phyloP scores from a whole-genome alignment of 129 eudicot genomes.

The Artemisia tridentata region DNA sequence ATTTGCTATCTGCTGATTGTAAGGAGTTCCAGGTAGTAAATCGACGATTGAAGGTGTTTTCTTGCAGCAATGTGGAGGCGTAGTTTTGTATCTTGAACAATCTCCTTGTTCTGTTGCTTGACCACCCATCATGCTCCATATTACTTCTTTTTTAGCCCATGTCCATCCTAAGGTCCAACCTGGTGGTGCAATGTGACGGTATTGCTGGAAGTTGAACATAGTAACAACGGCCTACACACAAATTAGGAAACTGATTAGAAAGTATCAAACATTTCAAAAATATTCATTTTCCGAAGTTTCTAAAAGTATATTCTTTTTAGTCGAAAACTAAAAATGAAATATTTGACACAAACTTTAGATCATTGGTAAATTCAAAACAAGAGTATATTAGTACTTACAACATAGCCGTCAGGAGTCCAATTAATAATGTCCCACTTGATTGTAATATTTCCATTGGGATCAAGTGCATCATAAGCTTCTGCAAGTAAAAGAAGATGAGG shows the following conservation, averaged over 20 bases:
- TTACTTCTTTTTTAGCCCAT: slow-evolving; percentile 93
- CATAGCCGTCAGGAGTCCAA: slow-evolving; percentile 98
- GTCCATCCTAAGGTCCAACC: slow-evolving; percentile 98
- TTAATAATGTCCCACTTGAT: slow-evolving; percentile 85
- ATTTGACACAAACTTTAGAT: background rate
- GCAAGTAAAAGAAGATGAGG: slow-evolving; percentile 21
- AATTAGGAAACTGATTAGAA: background rate
- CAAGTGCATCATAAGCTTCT: slow-evolving; percentile 94
- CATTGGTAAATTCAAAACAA: background rate
- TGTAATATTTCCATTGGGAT: slow-evolving; percentile 88
- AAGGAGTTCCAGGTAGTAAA: slow-evolving; percentile 86
- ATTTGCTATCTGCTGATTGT: slow-evolving; percentile 90
- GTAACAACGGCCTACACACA: slow-evolving; percentile 77
- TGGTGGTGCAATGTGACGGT: slow-evolving; percentile 84
- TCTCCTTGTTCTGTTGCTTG: slow-evolving; percentile 98
- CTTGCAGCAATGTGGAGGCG: slow-evolving; percentile 85
- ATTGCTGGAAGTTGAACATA: slow-evolving; percentile 89
- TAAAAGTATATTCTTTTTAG: too few relatives aligned
- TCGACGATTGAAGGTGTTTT: slow-evolving; percentile 80
- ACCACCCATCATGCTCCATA: slow-evolving; percentile 91
- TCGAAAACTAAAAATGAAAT: background rate
- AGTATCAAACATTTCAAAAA: background rate
- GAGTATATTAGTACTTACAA: slow-evolving; percentile 49
- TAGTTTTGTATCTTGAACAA: slow-evolving; percentile 78
- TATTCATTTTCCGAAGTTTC: background rate